Base-by-base conservation (phyloP, 2,329 filamentous ascomycete species). In the Fusarium tjaetaba region DNA sequence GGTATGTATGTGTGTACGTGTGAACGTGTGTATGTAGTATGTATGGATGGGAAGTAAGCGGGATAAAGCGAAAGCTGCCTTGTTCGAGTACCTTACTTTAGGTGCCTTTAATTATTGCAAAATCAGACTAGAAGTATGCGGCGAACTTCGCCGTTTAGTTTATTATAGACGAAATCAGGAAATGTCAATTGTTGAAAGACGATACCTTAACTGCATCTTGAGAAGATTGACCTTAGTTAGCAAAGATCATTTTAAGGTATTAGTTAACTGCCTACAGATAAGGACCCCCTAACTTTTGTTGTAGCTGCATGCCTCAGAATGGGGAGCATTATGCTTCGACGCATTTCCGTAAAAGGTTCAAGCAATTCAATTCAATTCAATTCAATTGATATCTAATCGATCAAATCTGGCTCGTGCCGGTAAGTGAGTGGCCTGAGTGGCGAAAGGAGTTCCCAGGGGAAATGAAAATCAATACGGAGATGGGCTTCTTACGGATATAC, bases 131-230 rank as follows among this genome's bases (percentile, higher is more conserved):
- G 65, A 73, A 73, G 71, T 52, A 52, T 38, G 42, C 39, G 26
- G 30, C 45, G 30, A 53, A 43, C 32, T 38, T 24, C 38, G 20
- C 45, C 34, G 11, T 38, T 51, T 60, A 58, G 53, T 45, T 70
- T 57, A 34, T 59, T 52, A 71, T 73, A 73, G 65, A 60, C 49
- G 45, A 56, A 59, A 57, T 52, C 13, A 58, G 59, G 49, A 69
- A 34, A 20, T 24, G 28, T 18, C 22, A 18, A 51, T 32, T 68
- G 22, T 43, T 32, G 63, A 45, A 60, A 30, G 24, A 61, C 36
- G n/a, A 28, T 15, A 20, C 11, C 20, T 28, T 36, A 41, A 30
- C 28, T 22, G 26, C 51, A 39, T 39, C 20, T n/a, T 39, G 22
- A 39, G n/a, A 36, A 53, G 22, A 49, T 32, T 14, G 22, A 32